Conservation (phyloP, 2,329 filamentous ascomycete genomes). For the Calonectria henricotiae region DNA sequence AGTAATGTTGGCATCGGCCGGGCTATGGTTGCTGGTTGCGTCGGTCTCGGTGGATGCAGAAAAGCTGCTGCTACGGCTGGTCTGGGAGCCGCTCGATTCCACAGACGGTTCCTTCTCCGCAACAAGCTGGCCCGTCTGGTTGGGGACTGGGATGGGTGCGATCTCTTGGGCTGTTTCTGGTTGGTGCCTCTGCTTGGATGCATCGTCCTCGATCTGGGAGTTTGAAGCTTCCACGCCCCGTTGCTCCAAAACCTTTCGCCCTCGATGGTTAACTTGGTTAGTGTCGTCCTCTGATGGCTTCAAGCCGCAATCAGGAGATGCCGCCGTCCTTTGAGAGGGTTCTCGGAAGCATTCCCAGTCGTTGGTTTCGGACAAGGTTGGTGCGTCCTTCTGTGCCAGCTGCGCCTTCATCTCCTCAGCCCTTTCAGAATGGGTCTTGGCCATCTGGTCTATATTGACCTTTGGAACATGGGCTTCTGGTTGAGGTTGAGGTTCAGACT, state of each 20-base stretch:
- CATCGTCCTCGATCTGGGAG: neutral
- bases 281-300: neutral
- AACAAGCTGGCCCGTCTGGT: neutral
- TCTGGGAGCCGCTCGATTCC: conserved; percentile 10
- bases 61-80: neutral
- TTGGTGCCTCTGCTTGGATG: neutral
- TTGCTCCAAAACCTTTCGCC: neutral
- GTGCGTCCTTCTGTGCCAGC: neutral
- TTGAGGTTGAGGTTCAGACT: neutral
- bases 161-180: neutral
- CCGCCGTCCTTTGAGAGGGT: too few relatives aligned
- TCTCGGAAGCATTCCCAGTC: neutral
- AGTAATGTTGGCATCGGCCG: neutral
- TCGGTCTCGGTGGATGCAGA: neutral
- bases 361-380: neutral
- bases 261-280: neutral
- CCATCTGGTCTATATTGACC: neutral
- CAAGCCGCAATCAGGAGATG: neutral
- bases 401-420: neutral
- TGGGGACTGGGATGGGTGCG: neutral
- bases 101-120: neutral
- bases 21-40: conserved; percentile 3
- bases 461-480: neutral
- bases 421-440: neutral
- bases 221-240: neutral